Conservation (phyloP, 176 grass and related monocot species). For the Alloteropsis semialata region DNA sequence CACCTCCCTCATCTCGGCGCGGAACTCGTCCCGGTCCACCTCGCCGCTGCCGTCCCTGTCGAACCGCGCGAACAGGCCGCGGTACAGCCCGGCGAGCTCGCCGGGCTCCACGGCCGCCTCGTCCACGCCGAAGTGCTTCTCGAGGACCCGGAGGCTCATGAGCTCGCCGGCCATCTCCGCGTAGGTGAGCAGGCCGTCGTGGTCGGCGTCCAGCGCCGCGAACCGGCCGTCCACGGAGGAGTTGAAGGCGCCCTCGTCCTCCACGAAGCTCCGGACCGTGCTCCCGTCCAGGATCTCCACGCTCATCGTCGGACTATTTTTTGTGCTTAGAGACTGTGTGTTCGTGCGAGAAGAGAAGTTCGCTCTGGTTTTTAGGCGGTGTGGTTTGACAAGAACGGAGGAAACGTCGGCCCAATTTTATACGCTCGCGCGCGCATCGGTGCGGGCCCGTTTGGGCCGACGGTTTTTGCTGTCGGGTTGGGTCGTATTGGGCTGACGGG, state of each 20-base stretch:
- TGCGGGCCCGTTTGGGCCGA: neutral
- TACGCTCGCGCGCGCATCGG: neutral
- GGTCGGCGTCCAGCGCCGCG: constrained; percentile 43
- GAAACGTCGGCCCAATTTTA: neutral
- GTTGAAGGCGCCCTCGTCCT: constrained; percentile 54
- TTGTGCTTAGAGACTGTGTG: no score
- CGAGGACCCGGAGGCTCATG: constrained; percentile 46
- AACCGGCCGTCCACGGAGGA: constrained; percentile 40
- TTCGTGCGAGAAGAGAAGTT: neutral
- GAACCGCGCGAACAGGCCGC: constrained; percentile 51
- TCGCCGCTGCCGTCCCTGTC: constrained; percentile 57
- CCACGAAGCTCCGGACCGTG: constrained; percentile 49
- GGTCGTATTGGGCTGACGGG: neutral
- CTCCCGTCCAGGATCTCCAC: constrained; percentile 54
- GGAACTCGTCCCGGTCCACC: constrained; percentile 57
- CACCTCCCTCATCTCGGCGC: constrained; percentile 60
- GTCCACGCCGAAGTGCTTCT: constrained; percentile 59
- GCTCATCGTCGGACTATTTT: constrained; percentile 11
- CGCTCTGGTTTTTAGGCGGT: neutral
- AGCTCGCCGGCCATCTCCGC: constrained; percentile 50
- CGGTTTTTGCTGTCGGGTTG: neutral
- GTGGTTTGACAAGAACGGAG: neutral
- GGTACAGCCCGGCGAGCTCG: constrained; percentile 35
- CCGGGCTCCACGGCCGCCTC: neutral
- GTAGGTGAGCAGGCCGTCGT: constrained; percentile 54